Evolutionary conservation across 116 monocot species (phyloP), one percentile per base, ranked within the genome.

Genomic region (Iris pallida): DNA sequence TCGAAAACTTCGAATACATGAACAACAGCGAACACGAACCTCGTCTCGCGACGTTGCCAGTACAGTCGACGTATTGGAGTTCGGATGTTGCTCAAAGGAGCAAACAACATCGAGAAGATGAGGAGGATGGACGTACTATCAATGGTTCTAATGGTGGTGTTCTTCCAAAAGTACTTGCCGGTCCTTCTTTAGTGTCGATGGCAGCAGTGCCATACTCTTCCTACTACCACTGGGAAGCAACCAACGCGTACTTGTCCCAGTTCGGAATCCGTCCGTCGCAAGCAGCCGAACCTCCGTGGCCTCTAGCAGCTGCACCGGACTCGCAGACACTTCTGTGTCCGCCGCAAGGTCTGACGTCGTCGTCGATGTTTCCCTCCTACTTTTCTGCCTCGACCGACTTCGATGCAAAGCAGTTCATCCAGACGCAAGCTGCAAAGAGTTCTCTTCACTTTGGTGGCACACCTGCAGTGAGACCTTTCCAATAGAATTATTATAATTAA

Each of bases 151-250:
- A 30, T 30, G 30, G 2, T 30, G 30, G 3, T 30, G 30, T 30
- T 30, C 30, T 30, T 30, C 30, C 30, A 30, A 30, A 30, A n/a
- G n/a, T n/a, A 30, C 30, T 30, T 30, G 30, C 45, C 16, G 42
- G 11, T 59, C 42, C 30, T 13, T 59, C 42, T 59, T 45, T 44
- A 7, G n/a, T 61, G 0, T 45, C 44, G 14, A 30, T 30, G 30
- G 30, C 30, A 30, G 17, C 63, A 63, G 44, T 61, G 61, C 51
- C 65, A 1, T 65, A 51, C 9, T 47, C 20, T 65, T 49, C 49
- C 4, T 67, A 67, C 8, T 67, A 67, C 14, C 67, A 67, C n/a
- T 67, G 53, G 67, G 67, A 67, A 2, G 67, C 53, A 6, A n/a
- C 54, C 7, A 67, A 67, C 8, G 42, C 67, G 3, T 67, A 53